Conservation (phyloP, 768 basidiomycete species). For the Strobilomyces dryophilus region DNA sequence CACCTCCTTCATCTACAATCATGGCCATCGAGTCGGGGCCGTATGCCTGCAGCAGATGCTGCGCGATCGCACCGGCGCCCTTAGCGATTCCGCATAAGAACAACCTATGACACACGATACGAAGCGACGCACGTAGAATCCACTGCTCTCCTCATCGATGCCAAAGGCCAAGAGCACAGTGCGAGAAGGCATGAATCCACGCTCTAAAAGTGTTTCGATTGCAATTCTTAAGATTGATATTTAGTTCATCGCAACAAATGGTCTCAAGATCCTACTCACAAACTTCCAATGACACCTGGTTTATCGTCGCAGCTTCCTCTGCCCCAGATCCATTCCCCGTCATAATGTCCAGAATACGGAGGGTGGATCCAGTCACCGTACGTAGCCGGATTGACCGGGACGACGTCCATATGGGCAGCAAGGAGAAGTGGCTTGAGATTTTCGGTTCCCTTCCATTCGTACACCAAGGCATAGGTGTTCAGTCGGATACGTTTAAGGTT, state of each 20-base stretch:
- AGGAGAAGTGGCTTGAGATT: conserved; percentile 53
- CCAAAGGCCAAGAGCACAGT: conserved; percentile 36
- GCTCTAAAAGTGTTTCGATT: conserved; percentile 26
- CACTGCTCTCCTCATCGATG: conserved; percentile 45
- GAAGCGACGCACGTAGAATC: conserved; percentile 28
- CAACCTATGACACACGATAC: too few species aligned
- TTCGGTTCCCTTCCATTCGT: conserved; percentile 54
- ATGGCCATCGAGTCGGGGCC: conserved; percentile 50
- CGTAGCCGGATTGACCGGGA: conserved; percentile 45
- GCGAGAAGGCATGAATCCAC: conserved; percentile 27
- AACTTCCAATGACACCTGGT: conserved; percentile 31
- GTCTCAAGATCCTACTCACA: conserved; percentile 22
- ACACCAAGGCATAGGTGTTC: conserved; percentile 60
- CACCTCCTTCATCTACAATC: conserved; percentile 59
- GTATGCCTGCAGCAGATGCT: conserved; percentile 39
- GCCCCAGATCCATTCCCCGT: conserved; percentile 45
- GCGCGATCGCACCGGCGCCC: conserved; percentile 41
- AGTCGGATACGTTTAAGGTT: conserved; percentile 49
- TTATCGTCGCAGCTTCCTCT: conserved; percentile 47
- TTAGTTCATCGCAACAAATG: neutral
- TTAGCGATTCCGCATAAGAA: conserved; percentile 11
- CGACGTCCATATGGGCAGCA: conserved; percentile 48
- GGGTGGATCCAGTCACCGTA: conserved; percentile 44
- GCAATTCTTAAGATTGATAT: conserved; percentile 17
- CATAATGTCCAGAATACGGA: conserved; percentile 47